Percentiles rank a stretch among this genome's conserved stretches.
Conservation (phyloP, 176 grass and related monocot species). For the Cocos nucifera region DNA sequence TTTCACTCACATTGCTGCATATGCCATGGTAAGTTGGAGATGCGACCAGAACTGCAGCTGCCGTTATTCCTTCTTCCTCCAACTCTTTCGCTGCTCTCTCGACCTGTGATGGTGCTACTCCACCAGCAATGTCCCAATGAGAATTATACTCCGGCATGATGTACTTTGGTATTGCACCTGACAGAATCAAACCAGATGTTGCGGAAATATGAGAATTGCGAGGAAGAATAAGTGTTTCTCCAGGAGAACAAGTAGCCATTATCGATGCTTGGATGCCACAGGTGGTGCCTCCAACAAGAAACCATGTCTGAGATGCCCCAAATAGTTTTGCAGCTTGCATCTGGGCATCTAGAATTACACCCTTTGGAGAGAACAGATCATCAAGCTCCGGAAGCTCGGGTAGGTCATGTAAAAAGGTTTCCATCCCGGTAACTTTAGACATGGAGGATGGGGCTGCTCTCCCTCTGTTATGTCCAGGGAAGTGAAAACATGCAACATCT, state of each 20-base stretch:
- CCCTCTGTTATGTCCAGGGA: constrained; percentile 77
- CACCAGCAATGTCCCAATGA: constrained; percentile 66
- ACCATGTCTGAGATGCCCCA: constrained; percentile 69
- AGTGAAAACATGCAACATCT: constrained; percentile 74
- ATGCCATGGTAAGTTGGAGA: constrained; percentile 88
- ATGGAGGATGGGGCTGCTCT: constrained; percentile 45
- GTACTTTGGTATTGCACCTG: constrained; percentile 65
- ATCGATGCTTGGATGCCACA: constrained; percentile 83
- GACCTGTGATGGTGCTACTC: constrained; percentile 42
- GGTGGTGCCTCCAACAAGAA: constrained; percentile 73
- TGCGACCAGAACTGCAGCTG: constrained; percentile 69
- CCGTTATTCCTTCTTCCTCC: constrained; percentile 25
- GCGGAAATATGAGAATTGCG: constrained; percentile 83
- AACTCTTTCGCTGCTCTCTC: constrained; percentile 46
- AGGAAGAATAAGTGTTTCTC: constrained; percentile 55
- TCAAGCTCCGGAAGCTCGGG: constrained; percentile 73
- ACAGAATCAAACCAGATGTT: constrained; percentile 60
- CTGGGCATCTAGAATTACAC: constrained; percentile 69
- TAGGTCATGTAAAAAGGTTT: constrained; percentile 50
- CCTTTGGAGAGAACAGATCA: constrained; percentile 73
- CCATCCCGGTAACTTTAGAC: constrained; percentile 30
- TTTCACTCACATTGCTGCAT: constrained; percentile 65
- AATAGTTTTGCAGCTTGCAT: constrained; percentile 44
- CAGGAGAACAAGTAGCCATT: constrained; percentile 68
- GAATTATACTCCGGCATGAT: constrained; percentile 70